phyloP scores from a whole-genome alignment of 768 basidiomycete genomes.

The Phylloporus arenicola region DNA sequence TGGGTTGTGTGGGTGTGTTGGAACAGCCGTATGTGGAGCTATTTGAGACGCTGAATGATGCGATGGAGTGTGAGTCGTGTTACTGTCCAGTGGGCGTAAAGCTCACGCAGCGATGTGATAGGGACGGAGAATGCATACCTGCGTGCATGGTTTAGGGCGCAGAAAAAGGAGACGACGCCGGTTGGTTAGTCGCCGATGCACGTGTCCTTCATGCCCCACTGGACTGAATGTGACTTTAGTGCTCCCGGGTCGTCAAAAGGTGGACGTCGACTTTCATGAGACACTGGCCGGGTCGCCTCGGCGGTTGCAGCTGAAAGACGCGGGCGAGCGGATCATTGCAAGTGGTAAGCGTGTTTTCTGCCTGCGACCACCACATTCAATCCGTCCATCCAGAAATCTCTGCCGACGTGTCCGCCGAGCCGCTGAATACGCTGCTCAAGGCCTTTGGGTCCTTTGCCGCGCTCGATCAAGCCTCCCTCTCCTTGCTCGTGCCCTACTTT shows the following conservation, averaged over 20 bases:
- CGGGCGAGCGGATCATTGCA: constrained; percentile 66
- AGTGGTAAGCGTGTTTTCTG: constrained; percentile 37
- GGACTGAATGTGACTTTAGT: constrained; percentile 26
- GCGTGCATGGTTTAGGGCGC: constrained; percentile 68
- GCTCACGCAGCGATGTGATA: constrained; percentile 17
- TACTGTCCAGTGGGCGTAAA: background rate
- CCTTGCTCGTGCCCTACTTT: constrained; percentile 66
- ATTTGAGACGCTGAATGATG: constrained; percentile 79
- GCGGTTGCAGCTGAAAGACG: constrained; percentile 60
- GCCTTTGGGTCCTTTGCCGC: constrained; percentile 73
- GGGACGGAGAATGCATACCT: constrained; percentile 96
- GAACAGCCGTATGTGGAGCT: constrained; percentile 74
- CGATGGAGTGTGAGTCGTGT: constrained; percentile 75
- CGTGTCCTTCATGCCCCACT: background rate
- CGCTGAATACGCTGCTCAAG: constrained; percentile 68
- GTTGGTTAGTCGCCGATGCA: constrained; percentile 36
- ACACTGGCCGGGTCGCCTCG: constrained; percentile 57
- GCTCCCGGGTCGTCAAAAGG: constrained; percentile 54
- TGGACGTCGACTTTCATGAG: constrained; percentile 41
- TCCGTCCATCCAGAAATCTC: constrained; percentile 15
- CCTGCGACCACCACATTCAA: background rate
- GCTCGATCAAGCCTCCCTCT: constrained; percentile 51
- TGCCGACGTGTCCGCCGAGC: constrained; percentile 45
- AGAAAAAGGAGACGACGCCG: constrained; percentile 47
- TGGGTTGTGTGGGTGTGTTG: constrained; percentile 75